Conservation (phyloP, 2,329 filamentous ascomycete species). For the Colletotrichum abscissum region DNA sequence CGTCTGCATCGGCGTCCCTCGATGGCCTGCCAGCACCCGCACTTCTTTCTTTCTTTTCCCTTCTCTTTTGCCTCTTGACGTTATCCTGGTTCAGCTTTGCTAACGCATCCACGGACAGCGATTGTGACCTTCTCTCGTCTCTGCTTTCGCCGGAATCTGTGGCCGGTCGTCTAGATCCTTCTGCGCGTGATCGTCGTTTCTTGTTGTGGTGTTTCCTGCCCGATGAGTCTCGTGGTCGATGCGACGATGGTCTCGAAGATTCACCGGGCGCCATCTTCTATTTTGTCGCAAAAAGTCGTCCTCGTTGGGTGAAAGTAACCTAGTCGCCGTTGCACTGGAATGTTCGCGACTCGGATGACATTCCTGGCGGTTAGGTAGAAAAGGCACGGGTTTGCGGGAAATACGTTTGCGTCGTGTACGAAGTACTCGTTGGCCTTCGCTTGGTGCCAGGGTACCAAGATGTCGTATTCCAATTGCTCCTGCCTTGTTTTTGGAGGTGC, state of each 20-base stretch:
- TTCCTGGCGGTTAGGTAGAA: not conserved
- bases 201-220: constrained; percentile 50
- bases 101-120: constrained; percentile 66
- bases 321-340: constrained; percentile 25
- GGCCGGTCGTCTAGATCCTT: constrained; percentile 43
- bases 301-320: constrained; percentile 25
- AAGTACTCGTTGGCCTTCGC: not conserved
- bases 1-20: constrained; percentile 42
- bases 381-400: not conserved
- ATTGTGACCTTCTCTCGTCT: constrained; percentile 40
- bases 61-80: constrained; percentile 53
- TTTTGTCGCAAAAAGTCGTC: constrained; percentile 37
- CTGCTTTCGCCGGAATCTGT: constrained; percentile 49
- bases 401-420: constrained; percentile 3
- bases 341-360: not conserved
- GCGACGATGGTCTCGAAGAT: constrained; percentile 45
- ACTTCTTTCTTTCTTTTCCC: constrained; percentile 48
- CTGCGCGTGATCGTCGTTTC: constrained; percentile 45
- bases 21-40: constrained; percentile 41
- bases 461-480: constrained; percentile 15
- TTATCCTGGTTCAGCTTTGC: constrained; percentile 75
- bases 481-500: constrained; percentile 37
- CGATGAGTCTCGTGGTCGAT: constrained; percentile 43
- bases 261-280: constrained; percentile 49
- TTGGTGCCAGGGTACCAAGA: constrained; percentile 32